Evolutionary conservation across 2,329 filamentous ascomycete genomes (phyloP).

Genomic region (Neonectria faginata): DNA sequence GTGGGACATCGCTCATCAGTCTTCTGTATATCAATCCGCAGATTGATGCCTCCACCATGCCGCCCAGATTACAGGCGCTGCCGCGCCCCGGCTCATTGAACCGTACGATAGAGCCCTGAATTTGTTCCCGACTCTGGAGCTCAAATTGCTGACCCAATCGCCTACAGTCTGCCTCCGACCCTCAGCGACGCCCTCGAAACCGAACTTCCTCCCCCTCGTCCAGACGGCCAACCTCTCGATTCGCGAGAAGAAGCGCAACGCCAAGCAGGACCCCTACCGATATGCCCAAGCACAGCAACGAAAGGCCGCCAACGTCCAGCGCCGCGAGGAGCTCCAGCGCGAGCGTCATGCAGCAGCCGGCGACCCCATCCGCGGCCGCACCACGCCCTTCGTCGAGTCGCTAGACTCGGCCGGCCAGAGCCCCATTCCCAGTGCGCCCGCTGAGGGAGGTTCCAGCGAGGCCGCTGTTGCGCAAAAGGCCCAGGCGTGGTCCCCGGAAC

Average conservation of each 20-base stretch:
- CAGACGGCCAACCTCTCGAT: slow-evolving; percentile 73
- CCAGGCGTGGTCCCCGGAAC: slow-evolving; percentile 58
- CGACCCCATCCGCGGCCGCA: slow-evolving; percentile 81
- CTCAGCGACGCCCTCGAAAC: slow-evolving; percentile 57
- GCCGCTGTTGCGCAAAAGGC: slow-evolving; percentile 55
- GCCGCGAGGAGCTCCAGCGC: slow-evolving; percentile 75
- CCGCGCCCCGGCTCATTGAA: slow-evolving; percentile 70
- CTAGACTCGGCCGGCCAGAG: slow-evolving; percentile 74
- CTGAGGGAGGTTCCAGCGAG: slow-evolving; percentile 57
- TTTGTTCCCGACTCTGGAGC: neutral
- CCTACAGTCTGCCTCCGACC: slow-evolving; percentile 70
- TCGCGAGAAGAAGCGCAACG: slow-evolving; percentile 73
- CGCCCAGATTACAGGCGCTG: slow-evolving; percentile 72
- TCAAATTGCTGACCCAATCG: slow-evolving; percentile 44
- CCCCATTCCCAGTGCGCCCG: slow-evolving; percentile 49
- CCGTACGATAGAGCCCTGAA: slow-evolving; percentile 60
- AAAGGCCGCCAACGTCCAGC: slow-evolving; percentile 83
- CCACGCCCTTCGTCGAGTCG: slow-evolving; percentile 86
- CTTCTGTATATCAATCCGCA: slow-evolving; percentile 34
- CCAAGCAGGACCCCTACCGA: slow-evolving; percentile 83
- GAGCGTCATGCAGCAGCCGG: slow-evolving; percentile 75
- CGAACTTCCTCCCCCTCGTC: slow-evolving; percentile 67
- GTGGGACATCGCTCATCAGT: slow-evolving; percentile 38
- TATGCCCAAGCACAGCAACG: slow-evolving; percentile 84
- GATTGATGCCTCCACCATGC: slow-evolving; percentile 64